Evolutionary conservation across 2,329 filamentous ascomycete species (phyloP).

Genomic region (Nothophaeocryptopus gaeumannii): DNA sequence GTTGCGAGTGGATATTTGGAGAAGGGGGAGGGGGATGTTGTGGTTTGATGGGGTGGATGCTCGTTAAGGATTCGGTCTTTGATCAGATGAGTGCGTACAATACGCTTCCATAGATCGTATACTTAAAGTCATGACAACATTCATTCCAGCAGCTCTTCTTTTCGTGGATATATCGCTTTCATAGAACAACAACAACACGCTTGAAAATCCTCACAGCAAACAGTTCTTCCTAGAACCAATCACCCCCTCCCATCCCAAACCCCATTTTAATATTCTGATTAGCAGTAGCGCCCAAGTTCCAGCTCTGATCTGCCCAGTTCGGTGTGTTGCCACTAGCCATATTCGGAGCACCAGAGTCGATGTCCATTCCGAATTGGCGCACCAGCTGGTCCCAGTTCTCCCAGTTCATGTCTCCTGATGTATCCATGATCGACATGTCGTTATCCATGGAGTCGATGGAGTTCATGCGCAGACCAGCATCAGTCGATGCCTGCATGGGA

Average conservation of each 20-base stretch:
- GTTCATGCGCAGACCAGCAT: constrained; percentile 20
- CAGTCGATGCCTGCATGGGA: constrained; percentile 1
- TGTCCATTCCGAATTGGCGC: constrained; percentile 46
- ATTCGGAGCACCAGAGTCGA: constrained; percentile 25
- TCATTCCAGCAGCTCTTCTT: no score
- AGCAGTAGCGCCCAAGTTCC: constrained; percentile 12
- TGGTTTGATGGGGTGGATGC: no score
- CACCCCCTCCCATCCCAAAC: constrained; percentile 28
- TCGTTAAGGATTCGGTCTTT: no score
- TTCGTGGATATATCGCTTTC: no score
- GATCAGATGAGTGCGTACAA: no score
- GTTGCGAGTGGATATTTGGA: neutral
- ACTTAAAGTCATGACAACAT: no score
- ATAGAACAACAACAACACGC: no score
- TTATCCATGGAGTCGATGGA: constrained; percentile 26
- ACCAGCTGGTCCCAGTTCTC: constrained; percentile 50
- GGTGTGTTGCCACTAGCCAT: neutral
- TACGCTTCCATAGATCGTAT: no score
- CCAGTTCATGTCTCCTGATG: constrained; percentile 45
- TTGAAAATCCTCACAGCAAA: no score
- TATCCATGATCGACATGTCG: constrained; percentile 35
- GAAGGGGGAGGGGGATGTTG: no score
- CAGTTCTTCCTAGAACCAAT: constrained; percentile 27
- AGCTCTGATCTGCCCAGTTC: constrained; percentile 16
- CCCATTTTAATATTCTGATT: constrained; percentile 28